Evolutionary conservation across 805 yeast genomes (phyloP), one percentile per base, ranked within the genome.

Genomic region (Danielia reshetovae): DNA sequence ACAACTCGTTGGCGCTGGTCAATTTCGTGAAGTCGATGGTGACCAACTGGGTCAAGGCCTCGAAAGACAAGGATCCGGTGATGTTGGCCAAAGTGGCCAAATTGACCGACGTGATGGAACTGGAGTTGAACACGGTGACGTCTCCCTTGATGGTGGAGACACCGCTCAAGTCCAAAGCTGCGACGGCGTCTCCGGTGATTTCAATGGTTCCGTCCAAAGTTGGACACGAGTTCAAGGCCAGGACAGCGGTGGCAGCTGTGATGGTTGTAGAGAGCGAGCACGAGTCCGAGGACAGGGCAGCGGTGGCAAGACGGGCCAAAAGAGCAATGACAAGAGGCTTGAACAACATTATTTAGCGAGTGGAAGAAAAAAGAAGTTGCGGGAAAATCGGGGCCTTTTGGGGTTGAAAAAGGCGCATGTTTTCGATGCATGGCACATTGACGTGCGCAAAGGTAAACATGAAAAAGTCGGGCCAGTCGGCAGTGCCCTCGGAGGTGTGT

Each of bases 221-320:
- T n/a, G 65, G 59, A 48, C 72, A 67, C 8, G 69, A 43, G 40
- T 54, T 59, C 35, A 67, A 49, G 33, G 42, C 46, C 22, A 55
- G 38, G 23, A 63, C 47, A 17, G 59, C 68, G 27, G 65, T 49
- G 22, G 69, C 55, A n/a, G 59, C 68, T 16, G 66, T 55, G 37
- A 67, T 54, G 39, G 68, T 62, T 33, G 62, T 59, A 38, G 62
- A 58, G 39, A 60, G 60, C 10, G 70, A 63, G 48, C 72, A 67
- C n/a, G 54, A 41, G 34, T 40, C 36, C 25, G 51, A 38, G 18
- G 40, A 29, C 11, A 39, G 23, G 8, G 39, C 12, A 24, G 40
- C 39, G 10, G 35, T 40, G 16, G 40, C 47, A 4, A 24, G 10
- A 14, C 25, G 24, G 23, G 27, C 33, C 9, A 30, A 10, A 12